These are phyloP conservation scores for Lobosporangium transversale DNA, from an alignment of 192 early-diverging fungal genomes.

Conservation along the genomic window DNA sequence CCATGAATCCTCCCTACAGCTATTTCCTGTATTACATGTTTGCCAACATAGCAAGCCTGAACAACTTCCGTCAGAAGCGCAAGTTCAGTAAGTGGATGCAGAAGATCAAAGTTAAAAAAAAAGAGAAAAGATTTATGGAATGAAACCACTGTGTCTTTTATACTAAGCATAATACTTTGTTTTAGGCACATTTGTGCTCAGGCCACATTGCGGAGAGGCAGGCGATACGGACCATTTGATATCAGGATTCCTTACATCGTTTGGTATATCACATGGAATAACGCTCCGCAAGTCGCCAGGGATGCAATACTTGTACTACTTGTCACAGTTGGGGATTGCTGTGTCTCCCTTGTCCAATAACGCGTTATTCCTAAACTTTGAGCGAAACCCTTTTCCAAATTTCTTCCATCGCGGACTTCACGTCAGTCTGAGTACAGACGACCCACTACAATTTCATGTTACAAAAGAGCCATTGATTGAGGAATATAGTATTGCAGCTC, in stretches of 20 bases:
- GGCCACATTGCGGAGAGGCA: conserved; percentile 95
- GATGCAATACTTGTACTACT: conserved; percentile 93
- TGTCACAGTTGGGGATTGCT: conserved; percentile 95
- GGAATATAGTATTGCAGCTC: conserved; percentile 94
- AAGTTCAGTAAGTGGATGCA: conserved; percentile 72
- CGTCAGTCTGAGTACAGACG: conserved; percentile 93
- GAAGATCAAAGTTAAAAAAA: neutral
- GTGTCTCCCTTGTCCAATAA: conserved; percentile 98
- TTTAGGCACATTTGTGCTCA: conserved; percentile 90
- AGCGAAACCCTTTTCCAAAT: conserved; percentile 89
- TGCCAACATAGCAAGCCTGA: conserved; percentile 86
- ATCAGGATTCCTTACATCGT: conserved; percentile 85
- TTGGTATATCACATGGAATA: conserved; percentile 93
- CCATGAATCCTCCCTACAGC: conserved; percentile 89
- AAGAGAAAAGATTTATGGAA: neutral
- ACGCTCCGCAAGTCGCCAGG: conserved; percentile 93
- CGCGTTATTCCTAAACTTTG: conserved; percentile 92
- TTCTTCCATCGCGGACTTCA: conserved; percentile 96
- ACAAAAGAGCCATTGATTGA: conserved; percentile 97
- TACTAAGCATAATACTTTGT: neutral
- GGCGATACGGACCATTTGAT: conserved; percentile 95
- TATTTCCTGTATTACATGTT: conserved; percentile 95
- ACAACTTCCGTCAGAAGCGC: conserved; percentile 77
- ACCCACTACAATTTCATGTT: conserved; percentile 96
- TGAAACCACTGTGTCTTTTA: neutral